phyloP scores from a whole-genome alignment of 2,329 filamentous ascomycete species.

The Emergomyces orientalis region DNA sequence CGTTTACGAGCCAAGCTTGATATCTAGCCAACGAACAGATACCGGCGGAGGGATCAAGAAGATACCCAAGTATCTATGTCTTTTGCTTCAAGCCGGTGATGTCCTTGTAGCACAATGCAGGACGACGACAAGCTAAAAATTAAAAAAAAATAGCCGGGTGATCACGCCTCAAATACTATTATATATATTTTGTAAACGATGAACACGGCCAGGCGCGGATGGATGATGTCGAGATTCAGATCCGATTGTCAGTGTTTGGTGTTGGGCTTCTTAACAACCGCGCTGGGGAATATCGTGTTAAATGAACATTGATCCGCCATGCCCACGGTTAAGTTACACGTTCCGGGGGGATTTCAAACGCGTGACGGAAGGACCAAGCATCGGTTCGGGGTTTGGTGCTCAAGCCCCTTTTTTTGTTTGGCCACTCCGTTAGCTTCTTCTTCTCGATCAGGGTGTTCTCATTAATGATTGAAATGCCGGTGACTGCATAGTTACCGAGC shows the following conservation, averaged over 20 bases:
- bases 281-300: not conserved
- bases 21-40: not conserved
- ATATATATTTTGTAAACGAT: too few species aligned
- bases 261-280: not conserved
- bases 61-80: not conserved
- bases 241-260: not conserved
- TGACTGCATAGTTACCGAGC: too few species aligned
- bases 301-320: not conserved
- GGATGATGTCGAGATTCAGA: not conserved
- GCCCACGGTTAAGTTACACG: not conserved
- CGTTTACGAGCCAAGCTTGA: not conserved
- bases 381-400: too few species aligned
- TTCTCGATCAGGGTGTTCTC: too few species aligned
- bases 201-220: not conserved
- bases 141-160: not conserved
- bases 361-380: not conserved
- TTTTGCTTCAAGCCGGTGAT: not conserved
- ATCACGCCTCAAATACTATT: not conserved
- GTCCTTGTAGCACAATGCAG: not conserved
- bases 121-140: too few species aligned
- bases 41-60: not conserved
- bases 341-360: not conserved
- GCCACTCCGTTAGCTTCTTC: not conserved
- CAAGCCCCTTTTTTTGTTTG: too few species aligned
- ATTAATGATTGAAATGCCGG: too few species aligned